phyloP scores from a whole-genome alignment of 768 basidiomycete species.

The Tephrocybe sp. region DNA sequence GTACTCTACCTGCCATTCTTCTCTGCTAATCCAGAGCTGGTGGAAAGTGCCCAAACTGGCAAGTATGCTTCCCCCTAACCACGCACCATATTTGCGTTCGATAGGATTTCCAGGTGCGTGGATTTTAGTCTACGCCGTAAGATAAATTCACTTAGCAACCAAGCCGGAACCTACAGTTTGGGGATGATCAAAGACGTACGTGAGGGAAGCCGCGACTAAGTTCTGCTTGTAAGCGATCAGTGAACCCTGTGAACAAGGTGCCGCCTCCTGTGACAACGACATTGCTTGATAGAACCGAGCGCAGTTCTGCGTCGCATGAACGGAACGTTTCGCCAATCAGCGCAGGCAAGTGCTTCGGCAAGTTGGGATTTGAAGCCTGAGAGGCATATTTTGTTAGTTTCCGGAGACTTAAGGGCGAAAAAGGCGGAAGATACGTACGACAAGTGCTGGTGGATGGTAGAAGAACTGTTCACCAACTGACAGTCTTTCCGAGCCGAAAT shows the following conservation, averaged over 20 bases:
- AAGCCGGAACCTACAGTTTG: not conserved
- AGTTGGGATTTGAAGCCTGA: conserved; percentile 54
- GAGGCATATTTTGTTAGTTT: not conserved
- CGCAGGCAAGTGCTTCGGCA: conserved; percentile 73
- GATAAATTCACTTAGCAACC: not conserved
- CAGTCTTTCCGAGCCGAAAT: conserved; percentile 81
- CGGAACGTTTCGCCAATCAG: conserved; percentile 77
- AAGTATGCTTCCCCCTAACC: conserved; percentile 95
- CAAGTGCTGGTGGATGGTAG: conserved; percentile 58
- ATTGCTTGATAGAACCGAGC: conserved; percentile 86
- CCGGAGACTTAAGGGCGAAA: not conserved
- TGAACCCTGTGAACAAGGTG: conserved; percentile 80
- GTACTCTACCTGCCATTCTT: conserved; percentile 81
- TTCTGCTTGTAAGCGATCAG: conserved; percentile 79
- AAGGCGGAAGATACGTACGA: conserved; percentile 33
- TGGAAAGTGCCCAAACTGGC: conserved; percentile 97
- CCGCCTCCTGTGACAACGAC: conserved; percentile 97
- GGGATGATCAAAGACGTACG: conserved; percentile 42
- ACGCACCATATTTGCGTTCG: conserved; percentile 88
- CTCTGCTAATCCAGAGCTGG: conserved; percentile 91
- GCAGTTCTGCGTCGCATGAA: conserved; percentile 88
- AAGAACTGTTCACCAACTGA: conserved; percentile 89
- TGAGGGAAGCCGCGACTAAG: conserved; percentile 73
- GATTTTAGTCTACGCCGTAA: conserved; percentile 68
- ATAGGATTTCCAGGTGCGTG: conserved; percentile 89